Percentiles rank a stretch among this genome's conserved stretches.
These are phyloP conservation scores for Cornus florida DNA, from an alignment of 148 eudicot genomes.

Conservation along the genomic window DNA sequence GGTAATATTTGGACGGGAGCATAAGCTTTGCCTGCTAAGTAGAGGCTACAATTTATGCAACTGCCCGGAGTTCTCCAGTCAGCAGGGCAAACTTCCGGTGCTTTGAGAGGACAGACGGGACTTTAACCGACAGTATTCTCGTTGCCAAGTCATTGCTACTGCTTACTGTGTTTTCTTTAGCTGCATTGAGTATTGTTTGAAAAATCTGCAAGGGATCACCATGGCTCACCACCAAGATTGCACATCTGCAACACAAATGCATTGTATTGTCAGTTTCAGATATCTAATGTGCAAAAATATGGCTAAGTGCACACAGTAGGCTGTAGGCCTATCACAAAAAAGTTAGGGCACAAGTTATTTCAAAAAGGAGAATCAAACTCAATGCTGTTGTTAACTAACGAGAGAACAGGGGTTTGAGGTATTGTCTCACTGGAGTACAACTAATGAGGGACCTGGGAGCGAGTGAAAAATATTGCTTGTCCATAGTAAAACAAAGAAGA, in stretches of 20 bases:
- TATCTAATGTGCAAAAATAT: neutral
- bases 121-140: constrained; percentile 55
- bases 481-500: too few species aligned
- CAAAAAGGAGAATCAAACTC: neutral
- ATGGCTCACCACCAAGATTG: constrained; percentile 83
- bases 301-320: neutral
- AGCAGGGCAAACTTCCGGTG: constrained; percentile 67
- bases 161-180: constrained; percentile 30
- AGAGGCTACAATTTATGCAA: constrained; percentile 26
- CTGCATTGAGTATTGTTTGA: constrained; percentile 73
- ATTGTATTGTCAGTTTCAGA: neutral
- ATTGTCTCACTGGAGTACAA: too few species aligned
- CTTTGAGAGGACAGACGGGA: constrained; percentile 57
- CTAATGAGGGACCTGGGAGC: neutral
- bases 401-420: neutral
- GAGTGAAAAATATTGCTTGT: neutral
- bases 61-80: constrained; percentile 79
- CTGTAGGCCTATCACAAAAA: too few species aligned
- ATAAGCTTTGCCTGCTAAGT: neutral
- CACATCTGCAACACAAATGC: constrained; percentile 48
- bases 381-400: neutral
- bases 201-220: constrained; percentile 94
- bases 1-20: too few species aligned
- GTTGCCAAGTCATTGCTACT: constrained; percentile 30
- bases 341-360: too few species aligned